phyloP scores from a whole-genome alignment of 192 early-diverging fungal genomes.

The Glomus cerebriforme region DNA sequence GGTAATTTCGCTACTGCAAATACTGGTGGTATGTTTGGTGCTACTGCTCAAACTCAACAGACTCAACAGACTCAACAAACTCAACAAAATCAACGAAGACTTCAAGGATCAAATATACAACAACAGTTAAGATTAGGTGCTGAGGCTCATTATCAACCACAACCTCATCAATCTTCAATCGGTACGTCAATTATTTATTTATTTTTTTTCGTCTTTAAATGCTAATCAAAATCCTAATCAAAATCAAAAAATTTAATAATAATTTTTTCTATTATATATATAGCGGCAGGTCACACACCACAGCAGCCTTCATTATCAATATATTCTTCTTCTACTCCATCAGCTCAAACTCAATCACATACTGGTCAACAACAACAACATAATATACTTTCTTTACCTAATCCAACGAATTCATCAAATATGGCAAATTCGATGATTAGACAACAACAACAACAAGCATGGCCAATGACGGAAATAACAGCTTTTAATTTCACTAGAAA shows the following conservation, averaged over 20 bases:
- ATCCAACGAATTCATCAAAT: background rate
- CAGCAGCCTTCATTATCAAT: background rate
- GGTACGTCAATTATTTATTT: background rate
- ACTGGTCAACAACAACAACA: background rate
- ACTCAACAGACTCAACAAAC: background rate
- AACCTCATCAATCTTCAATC: conserved; percentile 9
- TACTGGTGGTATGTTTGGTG: background rate
- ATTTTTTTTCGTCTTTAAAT: background rate
- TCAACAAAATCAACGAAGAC: background rate
- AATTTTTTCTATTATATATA: background rate
- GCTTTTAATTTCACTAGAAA: background rate
- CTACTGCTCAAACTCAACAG: conserved; percentile 6
- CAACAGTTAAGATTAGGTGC: background rate
- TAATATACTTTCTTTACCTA: conserved; percentile 18
- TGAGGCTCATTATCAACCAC: background rate
- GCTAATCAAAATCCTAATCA: background rate
- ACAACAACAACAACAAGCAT: background rate
- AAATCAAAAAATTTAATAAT: background rate
- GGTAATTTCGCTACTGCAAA: background rate
- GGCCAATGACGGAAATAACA: background rate
- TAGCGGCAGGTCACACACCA: background rate
- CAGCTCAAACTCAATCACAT: conserved; percentile 7
- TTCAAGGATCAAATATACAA: background rate
- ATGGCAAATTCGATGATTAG: background rate
- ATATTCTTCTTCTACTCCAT: background rate